Conservation (phyloP, 495 filamentous ascomycete genomes). For the Penicillium canescens region DNA sequence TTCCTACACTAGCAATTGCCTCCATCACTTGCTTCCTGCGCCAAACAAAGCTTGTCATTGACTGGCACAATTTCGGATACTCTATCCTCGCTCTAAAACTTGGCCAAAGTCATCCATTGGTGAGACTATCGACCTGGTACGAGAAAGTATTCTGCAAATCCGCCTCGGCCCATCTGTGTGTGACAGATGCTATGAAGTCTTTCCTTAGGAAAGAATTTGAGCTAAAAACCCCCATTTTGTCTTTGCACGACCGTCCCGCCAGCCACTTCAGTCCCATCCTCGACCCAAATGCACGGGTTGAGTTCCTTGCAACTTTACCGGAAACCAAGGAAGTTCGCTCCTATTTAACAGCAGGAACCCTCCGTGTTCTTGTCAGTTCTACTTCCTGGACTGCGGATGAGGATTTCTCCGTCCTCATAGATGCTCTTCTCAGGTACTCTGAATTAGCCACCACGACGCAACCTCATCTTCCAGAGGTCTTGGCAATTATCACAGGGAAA, state of each 20-base stretch:
- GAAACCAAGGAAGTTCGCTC: slow-evolving; percentile 58
- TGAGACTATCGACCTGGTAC: slow-evolving; percentile 71
- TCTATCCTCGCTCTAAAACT: slow-evolving; percentile 82
- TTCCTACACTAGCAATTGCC: slow-evolving; percentile 81
- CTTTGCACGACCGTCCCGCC: slow-evolving; percentile 87
- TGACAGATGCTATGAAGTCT: slow-evolving; percentile 82
- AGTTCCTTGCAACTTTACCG: slow-evolving; percentile 61
- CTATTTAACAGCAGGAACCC: slow-evolving; percentile 53
- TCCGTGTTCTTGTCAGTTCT: slow-evolving; percentile 76
- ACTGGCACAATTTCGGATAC: slow-evolving; percentile 99
- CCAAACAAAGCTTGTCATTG: slow-evolving; percentile 79
- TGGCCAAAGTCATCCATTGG: slow-evolving; percentile 66
- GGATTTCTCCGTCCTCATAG: slow-evolving; percentile 88
- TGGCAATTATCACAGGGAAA: slow-evolving; percentile 92
- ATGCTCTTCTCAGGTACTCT: slow-evolving; percentile 75
- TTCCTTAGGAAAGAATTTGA: slow-evolving; percentile 66
- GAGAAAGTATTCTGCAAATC: slow-evolving; percentile 68
- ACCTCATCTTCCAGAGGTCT: slow-evolving; percentile 56
- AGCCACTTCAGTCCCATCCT: slow-evolving; percentile 73
- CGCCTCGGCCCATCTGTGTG: slow-evolving; percentile 77
- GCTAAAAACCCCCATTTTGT: slow-evolving; percentile 61
- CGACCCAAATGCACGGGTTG: slow-evolving; percentile 41
- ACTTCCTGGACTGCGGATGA: slow-evolving; percentile 98
- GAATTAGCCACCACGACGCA: slow-evolving; percentile 38
- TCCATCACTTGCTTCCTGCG: slow-evolving; percentile 72